A percentile compares a stretch with the other conserved stretches of the same genome.
phyloP scores from a whole-genome alignment of 116 monocot species.

The Phalaenopsis hybrid region DNA sequence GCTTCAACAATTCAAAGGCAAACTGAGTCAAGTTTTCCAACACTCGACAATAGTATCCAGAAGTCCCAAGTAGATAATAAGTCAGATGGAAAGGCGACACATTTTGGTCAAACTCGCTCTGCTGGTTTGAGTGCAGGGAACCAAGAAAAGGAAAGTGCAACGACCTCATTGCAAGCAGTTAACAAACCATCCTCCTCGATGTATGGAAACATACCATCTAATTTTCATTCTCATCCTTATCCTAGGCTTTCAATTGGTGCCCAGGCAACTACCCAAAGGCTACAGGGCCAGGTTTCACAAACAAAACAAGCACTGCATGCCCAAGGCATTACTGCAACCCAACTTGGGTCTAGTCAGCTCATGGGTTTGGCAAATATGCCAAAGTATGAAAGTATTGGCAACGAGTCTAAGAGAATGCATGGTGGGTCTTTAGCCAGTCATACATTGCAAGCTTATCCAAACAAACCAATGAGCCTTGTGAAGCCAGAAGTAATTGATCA shows the following conservation, averaged over 20 bases:
- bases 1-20: slow-evolving; percentile 34
- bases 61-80: slow-evolving; percentile 36
- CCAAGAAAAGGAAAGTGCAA: slow-evolving; percentile 33
- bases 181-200: slow-evolving; percentile 54
- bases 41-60: slow-evolving; percentile 20
- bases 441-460: slow-evolving; percentile 25
- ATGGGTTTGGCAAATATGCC: slow-evolving; percentile 24
- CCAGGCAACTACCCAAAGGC: slow-evolving; percentile 26
- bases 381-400: slow-evolving; percentile 37
- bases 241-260: slow-evolving; percentile 35
- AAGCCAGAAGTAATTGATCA: slow-evolving; percentile 54
- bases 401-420: slow-evolving; percentile 44
- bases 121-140: slow-evolving; percentile 23
- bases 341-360: slow-evolving; percentile 29
- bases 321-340: slow-evolving; percentile 39
- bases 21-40: slow-evolving; percentile 18
- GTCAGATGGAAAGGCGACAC: slow-evolving; percentile 20
- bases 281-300: slow-evolving; percentile 39
- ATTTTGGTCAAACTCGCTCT: slow-evolving; percentile 30
- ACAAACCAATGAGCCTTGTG: slow-evolving; percentile 32
- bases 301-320: slow-evolving; percentile 23
- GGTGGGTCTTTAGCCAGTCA: slow-evolving; percentile 27
- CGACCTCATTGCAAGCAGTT: slow-evolving; percentile 26
- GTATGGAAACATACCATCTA: slow-evolving; percentile 32
- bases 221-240: slow-evolving; percentile 39